Evolutionary conservation across 495 filamentous ascomycete species (phyloP).

Genomic region (Pyronema domesticum): DNA sequence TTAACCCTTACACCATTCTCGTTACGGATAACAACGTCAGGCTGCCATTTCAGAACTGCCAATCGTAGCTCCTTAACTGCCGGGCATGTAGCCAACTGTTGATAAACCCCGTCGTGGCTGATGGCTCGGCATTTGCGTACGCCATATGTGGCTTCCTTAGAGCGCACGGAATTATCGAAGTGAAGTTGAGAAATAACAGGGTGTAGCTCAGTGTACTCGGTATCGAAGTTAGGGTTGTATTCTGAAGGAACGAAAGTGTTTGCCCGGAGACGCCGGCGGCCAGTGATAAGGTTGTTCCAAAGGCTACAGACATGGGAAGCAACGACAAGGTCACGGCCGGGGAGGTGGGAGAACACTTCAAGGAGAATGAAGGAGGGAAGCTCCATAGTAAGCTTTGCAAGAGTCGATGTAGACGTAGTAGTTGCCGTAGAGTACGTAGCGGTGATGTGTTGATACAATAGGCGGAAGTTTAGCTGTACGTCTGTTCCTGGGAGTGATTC

Average conservation of each 20-base stretch:
- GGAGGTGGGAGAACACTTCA: conserved; percentile 11
- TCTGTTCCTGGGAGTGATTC: too few species aligned
- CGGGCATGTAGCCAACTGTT: conserved; percentile 10
- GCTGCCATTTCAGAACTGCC: conserved; percentile 12
- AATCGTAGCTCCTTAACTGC: conserved; percentile 2
- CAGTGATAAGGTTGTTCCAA: conserved; percentile 7
- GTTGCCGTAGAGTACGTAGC: too few species aligned
- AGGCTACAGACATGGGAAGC: conserved; percentile 8
- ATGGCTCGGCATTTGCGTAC: not conserved
- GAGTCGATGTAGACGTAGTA: too few species aligned
- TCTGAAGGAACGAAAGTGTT: conserved; percentile 5
- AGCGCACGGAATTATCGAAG: conserved; percentile 5
- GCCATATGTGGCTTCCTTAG: conserved; percentile 8
- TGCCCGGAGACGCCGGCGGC: conserved; percentile 8
- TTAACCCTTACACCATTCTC: conserved; percentile 9
- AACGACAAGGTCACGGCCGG: conserved; percentile 8
- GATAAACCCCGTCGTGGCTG: conserved; percentile 1
- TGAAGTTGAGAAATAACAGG: conserved; percentile 11
- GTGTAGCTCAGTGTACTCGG: conserved; percentile 5
- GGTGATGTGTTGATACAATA: too few species aligned
- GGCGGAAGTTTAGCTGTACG: too few species aligned
- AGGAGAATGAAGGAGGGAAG: conserved; percentile 15
- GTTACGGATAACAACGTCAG: conserved; percentile 9
- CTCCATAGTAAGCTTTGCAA: not conserved
- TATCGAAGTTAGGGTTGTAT: not conserved